These are phyloP conservation scores for Rhipidocladum racemiflorum DNA, from an alignment of 176 grass and related monocot genomes.

Conservation along the genomic window DNA sequence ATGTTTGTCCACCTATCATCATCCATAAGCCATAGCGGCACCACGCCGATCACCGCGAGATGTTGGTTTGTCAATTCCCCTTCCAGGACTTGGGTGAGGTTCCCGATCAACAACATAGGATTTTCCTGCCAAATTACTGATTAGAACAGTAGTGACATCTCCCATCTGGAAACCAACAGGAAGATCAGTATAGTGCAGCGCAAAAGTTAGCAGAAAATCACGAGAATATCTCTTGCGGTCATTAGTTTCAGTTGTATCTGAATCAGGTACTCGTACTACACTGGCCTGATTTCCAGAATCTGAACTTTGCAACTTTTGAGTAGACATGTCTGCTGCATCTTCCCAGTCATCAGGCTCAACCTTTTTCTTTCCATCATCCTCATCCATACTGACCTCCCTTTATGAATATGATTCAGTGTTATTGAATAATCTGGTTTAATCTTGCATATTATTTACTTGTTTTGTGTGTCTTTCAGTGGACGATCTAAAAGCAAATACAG, in stretches of 20 bases:
- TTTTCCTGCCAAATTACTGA: conserved; percentile 49
- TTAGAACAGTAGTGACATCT: conserved; percentile 39
- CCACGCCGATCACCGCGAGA: conserved; percentile 56
- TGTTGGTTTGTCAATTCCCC: conserved; percentile 55
- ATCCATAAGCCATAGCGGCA: conserved; percentile 47
- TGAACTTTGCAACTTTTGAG: conserved; percentile 56
- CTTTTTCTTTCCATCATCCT: conserved; percentile 61
- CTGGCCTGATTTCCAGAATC: conserved; percentile 25
- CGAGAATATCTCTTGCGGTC: conserved; percentile 71
- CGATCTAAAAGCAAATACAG: conserved; percentile 90
- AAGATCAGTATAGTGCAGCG: conserved; percentile 47
- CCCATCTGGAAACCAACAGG: conserved; percentile 66
- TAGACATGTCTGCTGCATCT: conserved; percentile 82
- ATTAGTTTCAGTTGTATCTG: conserved; percentile 42
- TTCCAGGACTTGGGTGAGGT: conserved; percentile 58
- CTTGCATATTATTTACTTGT: not conserved
- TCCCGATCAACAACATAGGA: conserved; percentile 61
- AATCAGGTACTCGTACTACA: conserved; percentile 16
- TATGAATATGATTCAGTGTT: not conserved
- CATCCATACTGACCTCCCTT: conserved; percentile 40
- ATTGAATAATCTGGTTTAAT: not conserved
- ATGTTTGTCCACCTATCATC: conserved; percentile 71
- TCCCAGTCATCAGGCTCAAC: conserved; percentile 88
- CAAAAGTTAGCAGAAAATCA: conserved; percentile 82
- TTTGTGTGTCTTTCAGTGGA: conserved; percentile 66